These are phyloP conservation scores for Trametes punicea DNA, from an alignment of 768 basidiomycete species.

Conservation along the genomic window DNA sequence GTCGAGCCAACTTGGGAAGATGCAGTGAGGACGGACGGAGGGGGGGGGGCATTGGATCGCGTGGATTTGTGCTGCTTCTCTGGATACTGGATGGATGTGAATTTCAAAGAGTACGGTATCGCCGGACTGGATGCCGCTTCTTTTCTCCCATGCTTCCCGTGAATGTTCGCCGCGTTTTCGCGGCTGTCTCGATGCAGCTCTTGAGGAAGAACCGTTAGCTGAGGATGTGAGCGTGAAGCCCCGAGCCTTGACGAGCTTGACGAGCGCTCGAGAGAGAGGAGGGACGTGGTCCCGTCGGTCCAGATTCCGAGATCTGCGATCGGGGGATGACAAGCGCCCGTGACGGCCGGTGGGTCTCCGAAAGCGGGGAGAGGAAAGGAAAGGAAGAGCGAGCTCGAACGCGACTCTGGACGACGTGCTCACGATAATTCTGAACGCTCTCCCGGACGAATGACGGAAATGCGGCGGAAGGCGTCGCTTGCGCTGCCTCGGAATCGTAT, in stretches of 20 bases:
- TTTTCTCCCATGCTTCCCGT: constrained; percentile 7
- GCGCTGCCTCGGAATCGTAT: neutral
- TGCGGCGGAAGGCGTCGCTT: constrained; percentile 15
- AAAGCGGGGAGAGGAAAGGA: neutral
- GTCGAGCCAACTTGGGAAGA: constrained; percentile 34
- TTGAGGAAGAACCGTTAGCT: neutral
- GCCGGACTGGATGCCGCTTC: neutral
- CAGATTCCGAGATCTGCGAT: constrained; percentile 1
- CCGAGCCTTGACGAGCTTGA: too few species aligned
- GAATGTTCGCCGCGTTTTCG: neutral
- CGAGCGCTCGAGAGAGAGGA: neutral
- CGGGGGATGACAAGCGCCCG: constrained; percentile 1
- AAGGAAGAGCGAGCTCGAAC: neutral
- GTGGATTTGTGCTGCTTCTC: neutral
- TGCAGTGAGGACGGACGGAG: constrained; percentile 12
- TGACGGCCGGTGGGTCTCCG: neutral
- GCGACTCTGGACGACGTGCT: neutral
- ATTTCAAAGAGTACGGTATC: neutral
- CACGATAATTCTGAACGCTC: neutral
- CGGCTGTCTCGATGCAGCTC: neutral
- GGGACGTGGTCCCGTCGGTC: neutral
- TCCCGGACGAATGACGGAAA: constrained; percentile 9
- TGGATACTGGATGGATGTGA: neutral
- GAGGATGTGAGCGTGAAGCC: too few species aligned
- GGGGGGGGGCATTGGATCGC: neutral